Percentiles rank a stretch among this genome's conserved stretches.
Conservation (phyloP, 31 red algal species). For the Porphyra umbilicalis region DNA sequence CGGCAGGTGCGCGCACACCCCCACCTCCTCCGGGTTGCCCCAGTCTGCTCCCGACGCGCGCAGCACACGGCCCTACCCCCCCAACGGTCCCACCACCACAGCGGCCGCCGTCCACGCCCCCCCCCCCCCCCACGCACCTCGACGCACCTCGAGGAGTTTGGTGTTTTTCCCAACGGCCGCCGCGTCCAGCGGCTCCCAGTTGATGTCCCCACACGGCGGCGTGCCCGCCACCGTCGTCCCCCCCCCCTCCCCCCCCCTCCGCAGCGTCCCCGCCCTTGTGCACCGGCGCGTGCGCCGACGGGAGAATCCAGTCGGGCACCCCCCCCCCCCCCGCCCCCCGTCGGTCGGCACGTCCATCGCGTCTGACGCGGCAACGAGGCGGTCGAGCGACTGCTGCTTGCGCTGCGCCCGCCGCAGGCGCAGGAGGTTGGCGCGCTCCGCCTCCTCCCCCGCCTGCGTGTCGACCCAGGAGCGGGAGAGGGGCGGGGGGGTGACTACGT, state of each 20-base stretch:
- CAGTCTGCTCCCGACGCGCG: too few relatives aligned
- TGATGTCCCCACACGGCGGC: constrained; percentile 11
- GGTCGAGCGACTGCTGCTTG: not conserved
- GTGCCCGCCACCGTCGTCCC: not conserved
- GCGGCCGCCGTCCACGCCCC: too few relatives aligned
- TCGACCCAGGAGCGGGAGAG: not conserved
- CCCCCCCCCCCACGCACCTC: too few relatives aligned
- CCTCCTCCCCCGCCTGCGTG: not conserved
- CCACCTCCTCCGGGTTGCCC: too few relatives aligned
- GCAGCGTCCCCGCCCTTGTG: not conserved
- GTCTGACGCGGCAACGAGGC: not conserved
- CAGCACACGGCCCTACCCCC: too few relatives aligned
- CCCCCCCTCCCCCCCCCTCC: not conserved
- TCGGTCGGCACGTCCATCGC: not conserved
- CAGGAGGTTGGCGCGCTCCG: not conserved
- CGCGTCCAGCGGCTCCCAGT: constrained; percentile 83
- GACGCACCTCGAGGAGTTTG: constrained; percentile 68
- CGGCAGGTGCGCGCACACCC: too few relatives aligned
- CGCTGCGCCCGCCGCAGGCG: not conserved
- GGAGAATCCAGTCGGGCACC: not conserved
- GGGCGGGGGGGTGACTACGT: not conserved
- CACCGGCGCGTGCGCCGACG: not conserved
- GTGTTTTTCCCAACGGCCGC: constrained; percentile 82
- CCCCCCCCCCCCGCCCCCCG: not conserved
- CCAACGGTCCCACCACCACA: too few relatives aligned